Evolutionary conservation across 2,329 filamentous ascomycete species (phyloP), one percentile per base, ranked within the genome.

Genomic region (Penicillium sp.): DNA sequence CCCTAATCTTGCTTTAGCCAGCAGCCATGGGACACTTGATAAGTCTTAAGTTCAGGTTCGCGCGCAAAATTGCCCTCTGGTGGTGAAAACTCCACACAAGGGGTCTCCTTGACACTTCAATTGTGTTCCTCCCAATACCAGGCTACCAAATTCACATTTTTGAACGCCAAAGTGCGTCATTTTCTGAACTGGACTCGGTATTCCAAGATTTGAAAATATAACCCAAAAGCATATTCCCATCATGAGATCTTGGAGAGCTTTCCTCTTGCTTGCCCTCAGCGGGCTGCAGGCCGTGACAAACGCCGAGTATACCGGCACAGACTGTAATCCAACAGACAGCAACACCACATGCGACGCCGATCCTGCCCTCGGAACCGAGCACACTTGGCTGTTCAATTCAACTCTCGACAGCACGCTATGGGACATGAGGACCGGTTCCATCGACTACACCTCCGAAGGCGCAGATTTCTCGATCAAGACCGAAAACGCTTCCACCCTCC

Each of bases 401-500:
- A 85, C 80, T 5, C 43, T 87, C 80, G 52, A 81, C 78, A 39
- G 73, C 74, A 78, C 79, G 40, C 77, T 86, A 16, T 93, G 87
- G 85, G 86, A 88, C 62, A 84, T 84, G 46, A 87, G 84, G 6
- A 86, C 85, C 44, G 89, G 89, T 47, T 74, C 73, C 2, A 79
- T 93, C 49, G 77, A 77, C 21, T 92, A 86, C 70, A 81, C 81
- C 52, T 69, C 79, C 40, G 75, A 84, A 0, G 89, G 89, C 34
- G 88, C 89, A 32, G 77, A 82, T 54, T 92, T 94, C 75, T 87
- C 82, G 45, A 87, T 96, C 75, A 77, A 74, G 55, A 81, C 87
- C 69, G 81, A 85, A 61, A 85, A 87, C 57, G 85, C 95, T 65
- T 88, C 90, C 0, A 90, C 91, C 0, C 95, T 91, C 1, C 83